Evolutionary conservation across 148 eudicot genomes (phyloP).

Genomic region (Hydrangea macrophylla): DNA sequence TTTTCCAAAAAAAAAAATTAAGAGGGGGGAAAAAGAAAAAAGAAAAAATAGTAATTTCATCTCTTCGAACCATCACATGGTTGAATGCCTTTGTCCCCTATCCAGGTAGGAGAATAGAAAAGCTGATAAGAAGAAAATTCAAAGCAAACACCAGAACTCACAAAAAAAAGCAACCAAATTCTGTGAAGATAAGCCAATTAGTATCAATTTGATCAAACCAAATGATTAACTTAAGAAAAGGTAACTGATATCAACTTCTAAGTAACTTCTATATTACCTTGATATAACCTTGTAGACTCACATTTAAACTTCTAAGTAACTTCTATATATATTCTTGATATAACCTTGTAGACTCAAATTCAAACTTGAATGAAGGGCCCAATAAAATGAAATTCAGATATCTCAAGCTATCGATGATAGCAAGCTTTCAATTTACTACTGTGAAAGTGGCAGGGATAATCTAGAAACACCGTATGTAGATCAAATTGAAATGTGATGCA

Average conservation of each 20-base stretch:
- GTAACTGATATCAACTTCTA: not conserved
- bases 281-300: not conserved
- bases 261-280: not conserved
- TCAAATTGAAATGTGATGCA: not conserved
- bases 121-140: not conserved
- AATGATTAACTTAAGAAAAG: no score
- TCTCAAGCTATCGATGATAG: not conserved
- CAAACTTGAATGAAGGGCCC: no score
- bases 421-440: not conserved
- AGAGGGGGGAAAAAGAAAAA: not conserved
- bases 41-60: not conserved
- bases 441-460: not conserved
- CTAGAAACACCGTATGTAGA: not conserved
- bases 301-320: not conserved
- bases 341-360: not conserved
- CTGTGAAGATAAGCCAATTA: not conserved
- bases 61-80: not conserved
- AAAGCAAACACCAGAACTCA: not conserved
- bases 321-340: not conserved
- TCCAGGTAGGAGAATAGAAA: not conserved
- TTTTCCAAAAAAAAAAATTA: not conserved
- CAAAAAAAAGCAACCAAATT: not conserved
- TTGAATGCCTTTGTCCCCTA: not conserved
- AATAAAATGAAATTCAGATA: not conserved
- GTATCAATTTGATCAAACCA: no score